These are phyloP conservation scores for Sphagnum contortum DNA, from an alignment of 225 moss, liverwort and hornwort genomes.

Conservation along the genomic window DNA sequence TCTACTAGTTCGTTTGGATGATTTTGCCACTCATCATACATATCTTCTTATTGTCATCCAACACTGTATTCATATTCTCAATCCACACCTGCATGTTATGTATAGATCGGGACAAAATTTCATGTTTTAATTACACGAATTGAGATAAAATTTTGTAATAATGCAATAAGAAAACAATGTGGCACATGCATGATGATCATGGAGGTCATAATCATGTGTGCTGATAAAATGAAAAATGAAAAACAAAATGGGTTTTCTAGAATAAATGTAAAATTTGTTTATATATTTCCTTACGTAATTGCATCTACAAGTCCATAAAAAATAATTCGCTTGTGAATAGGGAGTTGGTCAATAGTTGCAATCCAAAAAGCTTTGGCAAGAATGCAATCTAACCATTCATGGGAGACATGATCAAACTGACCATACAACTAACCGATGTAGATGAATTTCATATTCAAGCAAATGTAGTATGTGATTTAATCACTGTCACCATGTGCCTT, in stretches of 20 bases:
- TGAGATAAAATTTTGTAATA: too few relatives aligned
- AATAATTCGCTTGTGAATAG: slow-evolving; percentile 56
- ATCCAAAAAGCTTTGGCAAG: slow-evolving; percentile 57
- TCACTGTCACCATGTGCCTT: slow-evolving; percentile 46
- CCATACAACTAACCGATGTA: slow-evolving; percentile 68
- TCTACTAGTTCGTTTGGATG: slow-evolving; percentile 68
- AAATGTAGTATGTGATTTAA: slow-evolving; percentile 36
- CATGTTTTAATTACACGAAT: too few relatives aligned
- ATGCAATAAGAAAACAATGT: too few relatives aligned
- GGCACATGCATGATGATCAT: too few relatives aligned
- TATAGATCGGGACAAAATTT: too few relatives aligned
- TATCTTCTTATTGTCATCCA: slow-evolving; percentile 64
- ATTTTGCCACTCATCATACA: slow-evolving; percentile 77
- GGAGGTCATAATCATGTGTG: too few relatives aligned
- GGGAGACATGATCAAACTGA: slow-evolving; percentile 60
- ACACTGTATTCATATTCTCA: slow-evolving; percentile 66
- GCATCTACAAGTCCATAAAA: slow-evolving; percentile 74
- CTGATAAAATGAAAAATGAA: too few relatives aligned
- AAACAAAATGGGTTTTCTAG: background rate
- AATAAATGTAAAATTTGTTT: background rate
- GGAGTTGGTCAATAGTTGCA: slow-evolving; percentile 50
- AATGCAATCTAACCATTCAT: slow-evolving; percentile 68
- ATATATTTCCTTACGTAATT: slow-evolving; percentile 8
- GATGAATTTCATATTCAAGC: slow-evolving; percentile 60
- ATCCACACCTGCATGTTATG: slow-evolving; percentile 79